phyloP scores from a whole-genome alignment of 306 rosid genomes.

The Delonix regia region DNA sequence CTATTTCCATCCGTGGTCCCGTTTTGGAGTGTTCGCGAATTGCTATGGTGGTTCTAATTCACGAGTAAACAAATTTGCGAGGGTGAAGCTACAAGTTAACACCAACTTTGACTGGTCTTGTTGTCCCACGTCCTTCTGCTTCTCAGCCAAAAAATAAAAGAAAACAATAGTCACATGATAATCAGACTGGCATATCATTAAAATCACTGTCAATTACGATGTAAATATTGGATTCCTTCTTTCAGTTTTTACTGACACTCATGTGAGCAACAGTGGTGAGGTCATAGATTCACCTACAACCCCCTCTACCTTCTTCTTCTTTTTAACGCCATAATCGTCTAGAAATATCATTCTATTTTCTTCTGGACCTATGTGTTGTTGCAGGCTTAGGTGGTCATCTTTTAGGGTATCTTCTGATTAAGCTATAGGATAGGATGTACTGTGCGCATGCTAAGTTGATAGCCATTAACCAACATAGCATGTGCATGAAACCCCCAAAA shows the following conservation, averaged over 20 bases:
- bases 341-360: background rate
- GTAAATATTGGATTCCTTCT: slow-evolving; percentile 30
- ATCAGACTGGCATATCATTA: slow-evolving; percentile 41
- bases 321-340: background rate
- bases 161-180: slow-evolving; percentile 31
- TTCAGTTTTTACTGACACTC: slow-evolving; percentile 42
- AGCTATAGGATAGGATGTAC: background rate
- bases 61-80: background rate
- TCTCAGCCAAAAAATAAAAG: background rate
- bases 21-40: slow-evolving; percentile 1
- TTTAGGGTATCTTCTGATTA: background rate
- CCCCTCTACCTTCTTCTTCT: background rate
- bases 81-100: background rate
- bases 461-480: slow-evolving; percentile 56
- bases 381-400: slow-evolving; percentile 25
- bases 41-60: background rate
- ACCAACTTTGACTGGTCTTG: slow-evolving; percentile 44
- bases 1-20: slow-evolving; percentile 34
- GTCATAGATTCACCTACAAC: slow-evolving; percentile 30
- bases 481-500: slow-evolving; percentile 48
- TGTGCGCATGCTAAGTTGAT: slow-evolving; percentile 34
- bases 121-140: background rate
- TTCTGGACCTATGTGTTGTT: slow-evolving; percentile 1
- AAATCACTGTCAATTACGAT: slow-evolving; percentile 28
- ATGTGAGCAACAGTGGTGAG: slow-evolving; percentile 30